Evolutionary conservation across 2,329 filamentous ascomycete genomes (phyloP), one percentile per base, ranked within the genome.

Genomic region (Fusarium sp.): DNA sequence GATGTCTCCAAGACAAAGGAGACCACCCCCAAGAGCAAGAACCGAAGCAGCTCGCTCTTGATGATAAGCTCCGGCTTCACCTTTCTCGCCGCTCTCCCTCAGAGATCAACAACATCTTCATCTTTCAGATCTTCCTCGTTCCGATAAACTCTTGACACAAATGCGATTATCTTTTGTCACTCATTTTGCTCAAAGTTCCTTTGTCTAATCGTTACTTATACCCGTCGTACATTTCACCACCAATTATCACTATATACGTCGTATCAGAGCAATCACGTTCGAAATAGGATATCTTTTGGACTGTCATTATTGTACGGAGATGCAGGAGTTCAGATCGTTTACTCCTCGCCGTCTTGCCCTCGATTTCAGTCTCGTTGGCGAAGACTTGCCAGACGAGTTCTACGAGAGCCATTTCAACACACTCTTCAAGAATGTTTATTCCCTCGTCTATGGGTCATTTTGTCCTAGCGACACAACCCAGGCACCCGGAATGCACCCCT

Each of bases 51-150:
- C 40, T 79, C 77, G 20, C 69, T 79, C 54, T 67, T 78, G 35
- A 79, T 77, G 67, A 77, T 79, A 62, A 79, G 76, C 31, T 79
- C 77, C 10, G 77, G 77, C 71, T 78, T 79, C 63, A 79, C 77
- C 31, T 79, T 79, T 59, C 67, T 79, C 18, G 77, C 77, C 38
- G 77, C 77, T 40, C 74, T 79, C 29, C 76, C 77, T 45, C 76
- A 78, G 37, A 68, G 66, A 60, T 64, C 76, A 29, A 71, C 59
- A 34, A 61, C 68, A 16, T 75, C 75, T 5, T 59, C 72, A 13
- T 77, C 77, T 42, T 67, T 79, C 58, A 72, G 77, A 60, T 77
- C 77, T 14, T 79, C 77, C 9, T 78, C 77, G 22, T 79, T 76
- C 42, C 76, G 77, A 71, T 79, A 76, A 78, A 66, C 47, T 31